Conservation (phyloP, 2,329 filamentous ascomycete genomes). For the Metarhizium album region DNA sequence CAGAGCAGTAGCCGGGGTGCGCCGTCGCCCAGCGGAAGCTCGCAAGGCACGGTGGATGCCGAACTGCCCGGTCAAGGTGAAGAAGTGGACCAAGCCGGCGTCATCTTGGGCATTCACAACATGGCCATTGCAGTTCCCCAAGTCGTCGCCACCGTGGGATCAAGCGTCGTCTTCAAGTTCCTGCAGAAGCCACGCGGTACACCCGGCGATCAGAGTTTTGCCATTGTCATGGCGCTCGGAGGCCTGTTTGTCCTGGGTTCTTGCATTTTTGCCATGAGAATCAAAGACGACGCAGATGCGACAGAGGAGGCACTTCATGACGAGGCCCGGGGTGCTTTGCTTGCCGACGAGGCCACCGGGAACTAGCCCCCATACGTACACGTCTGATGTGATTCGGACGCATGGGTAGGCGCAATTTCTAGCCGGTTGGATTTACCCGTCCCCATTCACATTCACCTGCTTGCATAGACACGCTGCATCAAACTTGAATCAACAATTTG, state of each 20-base stretch:
- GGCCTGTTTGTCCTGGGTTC: constrained; percentile 69
- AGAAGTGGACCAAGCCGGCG: constrained; percentile 67
- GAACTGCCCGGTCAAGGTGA: constrained; percentile 33
- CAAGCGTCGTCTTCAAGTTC: constrained; percentile 71
- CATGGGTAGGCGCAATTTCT: neutral
- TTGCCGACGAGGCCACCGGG: neutral
- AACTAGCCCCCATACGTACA: neutral
- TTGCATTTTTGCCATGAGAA: constrained; percentile 58
- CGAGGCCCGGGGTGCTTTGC: constrained; percentile 22
- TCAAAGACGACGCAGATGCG: constrained; percentile 47
- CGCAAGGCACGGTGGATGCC: constrained; percentile 14
- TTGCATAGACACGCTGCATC: neutral
- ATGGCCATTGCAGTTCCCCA: constrained; percentile 88
- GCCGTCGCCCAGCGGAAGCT: constrained; percentile 3
- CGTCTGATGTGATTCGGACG: neutral
- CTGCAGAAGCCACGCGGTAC: constrained; percentile 80
- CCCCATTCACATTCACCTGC: neutral
- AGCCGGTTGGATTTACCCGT: neutral
- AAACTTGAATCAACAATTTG: neutral
- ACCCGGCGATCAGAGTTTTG: constrained; percentile 77
- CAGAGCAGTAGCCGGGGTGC: constrained; percentile 2
- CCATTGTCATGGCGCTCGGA: constrained; percentile 76
- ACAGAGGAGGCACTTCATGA: constrained; percentile 27
- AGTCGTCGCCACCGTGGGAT: constrained; percentile 77
- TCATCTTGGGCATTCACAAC: constrained; percentile 91